These are phyloP conservation scores for Cyberlindnera xishuangbannaensis DNA, from an alignment of 805 yeast genomes.

Conservation along the genomic window DNA sequence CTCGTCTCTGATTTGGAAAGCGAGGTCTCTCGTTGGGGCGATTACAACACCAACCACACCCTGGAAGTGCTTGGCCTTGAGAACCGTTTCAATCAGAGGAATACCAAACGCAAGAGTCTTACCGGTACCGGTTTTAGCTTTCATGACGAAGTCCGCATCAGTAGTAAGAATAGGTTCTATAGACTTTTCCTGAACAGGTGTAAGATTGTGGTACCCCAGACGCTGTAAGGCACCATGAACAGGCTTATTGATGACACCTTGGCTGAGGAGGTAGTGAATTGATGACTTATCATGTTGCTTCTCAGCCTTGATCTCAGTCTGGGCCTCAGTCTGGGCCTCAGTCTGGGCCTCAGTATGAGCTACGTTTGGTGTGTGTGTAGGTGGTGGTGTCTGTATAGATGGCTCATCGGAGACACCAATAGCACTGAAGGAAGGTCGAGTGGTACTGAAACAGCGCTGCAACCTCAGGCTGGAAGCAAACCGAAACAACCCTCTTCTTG, in stretches of 20 bases:
- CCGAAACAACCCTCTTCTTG: slow-evolving; percentile 5
- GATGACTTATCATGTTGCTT: slow-evolving; percentile 10
- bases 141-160: slow-evolving; percentile 65
- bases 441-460: slow-evolving; percentile 6
- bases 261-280: slow-evolving; percentile 23
- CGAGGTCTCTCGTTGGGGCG: slow-evolving; percentile 90
- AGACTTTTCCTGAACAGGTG: slow-evolving; percentile 65
- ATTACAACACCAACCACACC: slow-evolving; percentile 60
- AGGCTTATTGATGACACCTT: slow-evolving; percentile 24
- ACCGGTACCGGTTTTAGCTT: slow-evolving; percentile 96
- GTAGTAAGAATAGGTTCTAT: slow-evolving; percentile 49
- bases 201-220: slow-evolving; percentile 47
- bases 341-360: slow-evolving; percentile 1
- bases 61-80: slow-evolving; percentile 27
- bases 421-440: slow-evolving; percentile 1
- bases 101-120: slow-evolving; percentile 86
- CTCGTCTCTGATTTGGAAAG: slow-evolving; percentile 72
- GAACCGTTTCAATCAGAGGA: slow-evolving; percentile 62
- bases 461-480: slow-evolving; percentile 5
- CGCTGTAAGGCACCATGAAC: slow-evolving; percentile 32
- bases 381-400: not conserved
- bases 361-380: slow-evolving; percentile 1
- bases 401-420: not conserved
- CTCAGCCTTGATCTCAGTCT: not conserved
- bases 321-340: not conserved